Percentiles rank a stretch among this genome's conserved stretches.
These are phyloP conservation scores for Schizosaccharomyces lindneri DNA, from an alignment of 805 yeast genomes.

Conservation along the genomic window DNA sequence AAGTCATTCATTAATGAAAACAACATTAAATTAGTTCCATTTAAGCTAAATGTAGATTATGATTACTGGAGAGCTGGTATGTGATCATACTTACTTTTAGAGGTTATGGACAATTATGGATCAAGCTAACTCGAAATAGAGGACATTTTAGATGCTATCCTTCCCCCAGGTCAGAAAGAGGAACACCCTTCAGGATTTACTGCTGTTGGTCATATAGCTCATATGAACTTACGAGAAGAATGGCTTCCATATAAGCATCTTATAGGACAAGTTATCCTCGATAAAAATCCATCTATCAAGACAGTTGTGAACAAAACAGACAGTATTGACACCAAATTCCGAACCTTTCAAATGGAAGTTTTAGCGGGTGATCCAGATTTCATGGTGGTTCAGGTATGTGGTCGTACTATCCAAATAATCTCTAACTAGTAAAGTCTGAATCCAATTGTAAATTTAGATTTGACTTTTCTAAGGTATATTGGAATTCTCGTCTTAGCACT, in stretches of 20 bases:
- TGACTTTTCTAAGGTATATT: slow-evolving; percentile 81
- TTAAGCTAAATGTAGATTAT: slow-evolving; percentile 36
- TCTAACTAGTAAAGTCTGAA: slow-evolving; percentile 21
- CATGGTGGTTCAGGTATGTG: slow-evolving; percentile 21
- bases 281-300: slow-evolving; percentile 54
- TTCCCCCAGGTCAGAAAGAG: slow-evolving; percentile 44
- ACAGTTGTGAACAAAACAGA: slow-evolving; percentile 87
- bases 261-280: slow-evolving; percentile 76
- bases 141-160: slow-evolving; percentile 49
- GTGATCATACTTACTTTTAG: background rate
- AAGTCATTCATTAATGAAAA: slow-evolving; percentile 20
- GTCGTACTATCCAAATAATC: background rate
- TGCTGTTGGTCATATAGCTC: slow-evolving; percentile 87
- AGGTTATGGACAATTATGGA: background rate
- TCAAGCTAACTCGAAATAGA: slow-evolving; percentile 18
- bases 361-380: slow-evolving; percentile 65
- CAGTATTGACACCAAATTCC: slow-evolving; percentile 59
- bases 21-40: slow-evolving; percentile 23
- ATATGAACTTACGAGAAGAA: slow-evolving; percentile 59
- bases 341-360: slow-evolving; percentile 85
- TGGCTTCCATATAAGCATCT: slow-evolving; percentile 57
- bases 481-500: slow-evolving; percentile 87
- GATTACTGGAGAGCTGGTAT: slow-evolving; percentile 47
- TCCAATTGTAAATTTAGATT: slow-evolving; percentile 64
- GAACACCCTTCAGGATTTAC: slow-evolving; percentile 83